Conservation (phyloP, 2,329 filamentous ascomycete species). For the Grosmannia huntii region DNA sequence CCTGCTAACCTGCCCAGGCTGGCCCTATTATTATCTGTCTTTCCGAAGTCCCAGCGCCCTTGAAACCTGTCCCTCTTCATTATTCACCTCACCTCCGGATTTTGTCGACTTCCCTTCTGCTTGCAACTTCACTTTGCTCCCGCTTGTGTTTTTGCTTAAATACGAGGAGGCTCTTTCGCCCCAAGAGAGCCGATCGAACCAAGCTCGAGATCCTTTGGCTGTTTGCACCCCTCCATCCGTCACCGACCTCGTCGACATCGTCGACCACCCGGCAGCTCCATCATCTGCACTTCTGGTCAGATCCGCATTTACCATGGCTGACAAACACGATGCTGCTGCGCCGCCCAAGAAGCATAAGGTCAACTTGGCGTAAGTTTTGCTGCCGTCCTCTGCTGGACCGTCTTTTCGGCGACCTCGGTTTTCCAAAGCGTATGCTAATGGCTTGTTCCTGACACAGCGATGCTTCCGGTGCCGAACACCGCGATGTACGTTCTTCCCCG, state of each 20-base stretch:
- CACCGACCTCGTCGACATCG: neutral
- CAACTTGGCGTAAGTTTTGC: slow-evolving; percentile 56
- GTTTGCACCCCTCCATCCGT: neutral
- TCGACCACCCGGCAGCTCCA: neutral
- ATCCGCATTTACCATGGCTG: slow-evolving; percentile 48
- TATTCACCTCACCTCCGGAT: neutral
- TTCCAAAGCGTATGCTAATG: neutral
- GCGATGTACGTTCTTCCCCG: slow-evolving; percentile 47
- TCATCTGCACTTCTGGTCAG: neutral
- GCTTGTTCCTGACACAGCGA: slow-evolving; percentile 44
- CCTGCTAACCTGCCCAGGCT: neutral
- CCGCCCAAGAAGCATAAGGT: slow-evolving; percentile 49
- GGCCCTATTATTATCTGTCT: slow-evolving; percentile 1
- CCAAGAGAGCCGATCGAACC: neutral
- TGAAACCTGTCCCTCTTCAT: neutral
- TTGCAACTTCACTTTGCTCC: neutral
- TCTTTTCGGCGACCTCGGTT: neutral
- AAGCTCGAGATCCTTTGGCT: neutral
- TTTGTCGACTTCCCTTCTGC: neutral
- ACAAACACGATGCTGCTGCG: slow-evolving; percentile 27
- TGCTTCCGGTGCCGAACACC: slow-evolving; percentile 76
- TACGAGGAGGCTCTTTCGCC: neutral
- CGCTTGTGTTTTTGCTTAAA: neutral
- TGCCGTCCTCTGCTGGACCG: neutral
- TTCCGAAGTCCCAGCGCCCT: neutral